Conservation (phyloP, 2,329 filamentous ascomycete genomes). For the Exophiala viscosa region DNA sequence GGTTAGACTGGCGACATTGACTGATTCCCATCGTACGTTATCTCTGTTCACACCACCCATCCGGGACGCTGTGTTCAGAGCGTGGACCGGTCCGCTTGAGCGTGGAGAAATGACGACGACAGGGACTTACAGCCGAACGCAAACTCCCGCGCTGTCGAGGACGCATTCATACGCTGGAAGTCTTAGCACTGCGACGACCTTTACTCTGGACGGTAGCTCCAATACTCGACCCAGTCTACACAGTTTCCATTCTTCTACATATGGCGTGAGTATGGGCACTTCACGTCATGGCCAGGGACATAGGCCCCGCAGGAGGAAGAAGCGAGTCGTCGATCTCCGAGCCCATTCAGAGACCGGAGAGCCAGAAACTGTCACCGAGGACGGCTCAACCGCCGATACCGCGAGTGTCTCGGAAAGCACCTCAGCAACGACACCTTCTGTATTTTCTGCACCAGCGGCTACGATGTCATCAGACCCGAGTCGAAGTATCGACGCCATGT, state of each 20-base stretch:
- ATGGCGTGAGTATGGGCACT: constrained; percentile 39
- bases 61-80: constrained; percentile 82
- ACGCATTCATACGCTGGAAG: constrained; percentile 59
- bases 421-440: constrained; percentile 39
- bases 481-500: constrained; percentile 53
- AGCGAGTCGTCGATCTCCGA: constrained; percentile 47
- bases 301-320: constrained; percentile 47
- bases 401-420: constrained; percentile 38
- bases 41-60: constrained; percentile 92
- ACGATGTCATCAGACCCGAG: constrained; percentile 48
- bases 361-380: constrained; percentile 41
- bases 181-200: constrained; percentile 53
- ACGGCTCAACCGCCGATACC: constrained; percentile 33
- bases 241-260: constrained; percentile 36
- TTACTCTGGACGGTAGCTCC: constrained; percentile 70
- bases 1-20: constrained; percentile 73
- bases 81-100: constrained; percentile 79
- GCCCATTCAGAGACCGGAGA: constrained; percentile 40
- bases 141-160: constrained; percentile 54
- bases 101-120: constrained; percentile 53
- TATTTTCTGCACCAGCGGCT: constrained; percentile 52
- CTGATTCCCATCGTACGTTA: constrained; percentile 82
- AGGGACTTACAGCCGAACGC: constrained; percentile 31
- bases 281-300: constrained; percentile 45
- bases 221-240: constrained; percentile 54